Evolutionary conservation across 768 basidiomycete genomes (phyloP), one percentile per base, ranked within the genome.

Genomic region (Gelatoporia subvermispora): DNA sequence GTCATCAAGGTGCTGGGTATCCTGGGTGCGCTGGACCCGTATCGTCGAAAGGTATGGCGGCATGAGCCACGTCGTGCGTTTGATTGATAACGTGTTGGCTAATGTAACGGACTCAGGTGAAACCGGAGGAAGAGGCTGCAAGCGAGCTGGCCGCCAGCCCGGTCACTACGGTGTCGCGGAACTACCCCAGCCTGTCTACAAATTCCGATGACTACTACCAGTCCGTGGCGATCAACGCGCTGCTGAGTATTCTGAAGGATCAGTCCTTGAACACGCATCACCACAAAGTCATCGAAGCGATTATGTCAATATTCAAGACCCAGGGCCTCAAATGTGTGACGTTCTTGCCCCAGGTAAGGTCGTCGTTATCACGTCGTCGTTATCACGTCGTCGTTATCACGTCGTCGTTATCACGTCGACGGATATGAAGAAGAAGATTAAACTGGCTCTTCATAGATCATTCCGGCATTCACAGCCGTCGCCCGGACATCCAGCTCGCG

Each of bases 241-340:
- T 99, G 9, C 76, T 98, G 28, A 77, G 81, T 36, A 88, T 99
- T 49, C 65, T 99, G 52, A 89, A 85, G 61, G 96, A 99, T 63
- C 84, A 89, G 46, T 84, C 93, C 1, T 75, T 96, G 51, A 87
- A 78, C 59, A 83, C 74, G 48, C 85, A 91, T 58, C 93, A 97
- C 59, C 88, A 96, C 60, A 88, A 84, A 20, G 95, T 94, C 41
- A 93, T 98, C 48, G 93, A 98, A 64, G 93, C 93, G 1, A 88
- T 99, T 57, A 97, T 98, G 92, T 87, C 92, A 40, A 98, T 99
- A 52, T 99, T 98, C 78, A 93, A 94, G 67, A 96, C 93, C 0
- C 94, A 98, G 62, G 93, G 95, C 13, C 70, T 98, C 62, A 93
- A 94, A 74, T 96, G 93, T 65, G 93, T 95, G 17, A 81, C 89